Evolutionary conservation across 75 land plant genomes (phyloP).

Genomic region (Cunninghamia lanceolata): DNA sequence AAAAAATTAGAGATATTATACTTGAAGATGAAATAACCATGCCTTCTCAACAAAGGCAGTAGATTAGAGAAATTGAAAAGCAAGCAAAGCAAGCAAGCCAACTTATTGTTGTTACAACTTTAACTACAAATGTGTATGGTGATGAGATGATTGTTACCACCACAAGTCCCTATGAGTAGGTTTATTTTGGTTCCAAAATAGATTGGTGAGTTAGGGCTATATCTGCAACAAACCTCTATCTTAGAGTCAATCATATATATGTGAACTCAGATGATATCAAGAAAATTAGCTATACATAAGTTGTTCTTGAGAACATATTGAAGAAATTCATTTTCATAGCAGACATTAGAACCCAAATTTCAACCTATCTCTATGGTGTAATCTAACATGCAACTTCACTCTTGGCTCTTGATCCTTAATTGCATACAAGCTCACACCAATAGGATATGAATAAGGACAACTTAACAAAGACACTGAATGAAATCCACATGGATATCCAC

Average conservation of each 20-base stretch:
- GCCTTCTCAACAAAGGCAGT: conserved; percentile 98
- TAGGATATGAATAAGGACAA: conserved; percentile 98
- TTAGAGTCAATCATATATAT: conserved; percentile 97
- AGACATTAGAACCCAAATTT: conserved; percentile 89
- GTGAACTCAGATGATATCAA: conserved; percentile 98
- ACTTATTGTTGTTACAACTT: conserved; percentile 93
- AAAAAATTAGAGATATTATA: conserved; percentile 98
- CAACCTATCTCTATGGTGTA: conserved; percentile 92
- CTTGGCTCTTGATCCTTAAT: conserved; percentile 98
- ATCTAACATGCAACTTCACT: conserved; percentile 96
- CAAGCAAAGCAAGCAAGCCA: conserved; percentile 99
- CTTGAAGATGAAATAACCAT: conserved; percentile 99
- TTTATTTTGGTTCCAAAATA: conserved; percentile 89
- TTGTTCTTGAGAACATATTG: conserved; percentile 96
- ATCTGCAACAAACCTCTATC: conserved; percentile 95
- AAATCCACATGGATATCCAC: conserved; percentile 96
- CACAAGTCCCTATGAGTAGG: conserved; percentile 98
- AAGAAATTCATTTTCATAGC: conserved; percentile 98
- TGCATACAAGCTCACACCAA: conserved; percentile 96
- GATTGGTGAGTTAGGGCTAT: conserved; percentile 99
- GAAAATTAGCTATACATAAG: conserved; percentile 97
- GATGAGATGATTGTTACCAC: conserved; percentile 98
- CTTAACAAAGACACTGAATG: conserved; percentile 93
- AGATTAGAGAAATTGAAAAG: conserved; percentile 99
- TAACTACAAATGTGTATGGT: conserved; percentile 97